Conservation (phyloP, 768 basidiomycete genomes). For the Mycena belliarum region DNA sequence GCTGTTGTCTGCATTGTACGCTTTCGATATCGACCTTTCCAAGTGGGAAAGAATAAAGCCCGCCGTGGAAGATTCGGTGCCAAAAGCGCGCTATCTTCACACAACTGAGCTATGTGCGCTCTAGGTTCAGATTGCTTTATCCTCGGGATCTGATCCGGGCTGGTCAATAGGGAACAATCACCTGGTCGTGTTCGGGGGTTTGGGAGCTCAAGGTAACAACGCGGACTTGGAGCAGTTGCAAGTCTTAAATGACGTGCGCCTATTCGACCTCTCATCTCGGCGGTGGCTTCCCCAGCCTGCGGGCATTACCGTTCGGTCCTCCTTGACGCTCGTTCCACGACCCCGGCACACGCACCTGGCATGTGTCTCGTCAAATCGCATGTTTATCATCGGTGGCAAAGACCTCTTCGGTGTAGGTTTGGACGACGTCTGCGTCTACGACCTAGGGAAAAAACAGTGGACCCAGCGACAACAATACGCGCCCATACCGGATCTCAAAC, state of each 20-base stretch:
- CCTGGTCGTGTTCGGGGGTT: constrained; percentile 21
- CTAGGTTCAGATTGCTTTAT: neutral
- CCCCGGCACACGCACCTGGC: constrained; percentile 14
- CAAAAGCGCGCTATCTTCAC: constrained; percentile 19
- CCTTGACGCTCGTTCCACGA: neutral
- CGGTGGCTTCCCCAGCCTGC: constrained; percentile 8
- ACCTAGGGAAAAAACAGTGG: constrained; percentile 15
- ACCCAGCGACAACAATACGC: neutral
- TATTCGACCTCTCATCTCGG: constrained; percentile 11
- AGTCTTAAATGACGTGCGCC: constrained; percentile 12
- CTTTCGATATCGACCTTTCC: constrained; percentile 20
- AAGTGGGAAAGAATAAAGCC: constrained; percentile 19
- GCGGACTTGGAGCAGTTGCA: neutral
- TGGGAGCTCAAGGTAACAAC: neutral
- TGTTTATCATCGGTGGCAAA: constrained; percentile 17
- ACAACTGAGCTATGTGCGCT: constrained; percentile 23
- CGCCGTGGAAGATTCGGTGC: neutral
- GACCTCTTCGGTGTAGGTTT: constrained; percentile 3
- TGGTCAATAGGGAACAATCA: constrained; percentile 21
- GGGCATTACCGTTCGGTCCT: neutral
- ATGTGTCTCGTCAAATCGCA: constrained; percentile 4
- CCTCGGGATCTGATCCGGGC: neutral
- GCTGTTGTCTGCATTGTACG: constrained; percentile 11
- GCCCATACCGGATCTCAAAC: neutral
- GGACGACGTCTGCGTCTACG: constrained; percentile 18